A percentile compares a stretch with the other conserved stretches of the same genome.
These are phyloP conservation scores for Yamadazyma olivae DNA, from an alignment of 805 yeast species.

Conservation along the genomic window DNA sequence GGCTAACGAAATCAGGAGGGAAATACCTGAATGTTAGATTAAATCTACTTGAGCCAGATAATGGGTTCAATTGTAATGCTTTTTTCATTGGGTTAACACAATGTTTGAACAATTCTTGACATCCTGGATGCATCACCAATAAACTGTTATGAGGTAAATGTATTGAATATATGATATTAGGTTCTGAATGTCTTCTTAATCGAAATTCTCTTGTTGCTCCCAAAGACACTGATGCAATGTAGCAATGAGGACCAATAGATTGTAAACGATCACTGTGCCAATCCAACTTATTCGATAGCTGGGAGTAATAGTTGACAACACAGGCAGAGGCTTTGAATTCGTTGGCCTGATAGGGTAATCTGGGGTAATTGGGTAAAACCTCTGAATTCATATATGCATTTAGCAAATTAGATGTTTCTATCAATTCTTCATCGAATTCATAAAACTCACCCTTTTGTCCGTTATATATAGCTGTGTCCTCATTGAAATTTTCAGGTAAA, in stretches of 20 bases:
- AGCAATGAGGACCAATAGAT: constrained; percentile 67
- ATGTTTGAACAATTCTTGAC: constrained; percentile 75
- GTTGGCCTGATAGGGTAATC: constrained; percentile 35
- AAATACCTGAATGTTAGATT: constrained; percentile 66
- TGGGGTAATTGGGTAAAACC: constrained; percentile 27
- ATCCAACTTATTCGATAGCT: constrained; percentile 51
- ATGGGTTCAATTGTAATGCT: constrained; percentile 38
- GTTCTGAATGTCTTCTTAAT: constrained; percentile 42
- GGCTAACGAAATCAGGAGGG: constrained; percentile 30
- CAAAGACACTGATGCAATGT: constrained; percentile 62
- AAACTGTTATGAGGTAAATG: constrained; percentile 71
- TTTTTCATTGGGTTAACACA: constrained; percentile 48
- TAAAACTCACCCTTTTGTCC: constrained; percentile 32
- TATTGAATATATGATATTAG: constrained; percentile 42
- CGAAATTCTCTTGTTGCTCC: constrained; percentile 73
- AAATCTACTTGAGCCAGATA: constrained; percentile 50
- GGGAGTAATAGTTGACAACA: constrained; percentile 54
- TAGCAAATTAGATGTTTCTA: constrained; percentile 36
- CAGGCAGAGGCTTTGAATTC: constrained; percentile 55
- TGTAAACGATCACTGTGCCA: constrained; percentile 79
- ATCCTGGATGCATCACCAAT: constrained; percentile 72
- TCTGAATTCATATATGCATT: constrained; percentile 34
- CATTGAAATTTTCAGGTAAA: constrained; percentile 13
- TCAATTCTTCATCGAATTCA: constrained; percentile 39
- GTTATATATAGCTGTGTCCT: constrained; percentile 33